A percentile compares a stretch with the other conserved stretches of the same genome.
Evolutionary conservation across 108 stramenopile species (phyloP).

Genomic region (Skeletonema potamos): DNA sequence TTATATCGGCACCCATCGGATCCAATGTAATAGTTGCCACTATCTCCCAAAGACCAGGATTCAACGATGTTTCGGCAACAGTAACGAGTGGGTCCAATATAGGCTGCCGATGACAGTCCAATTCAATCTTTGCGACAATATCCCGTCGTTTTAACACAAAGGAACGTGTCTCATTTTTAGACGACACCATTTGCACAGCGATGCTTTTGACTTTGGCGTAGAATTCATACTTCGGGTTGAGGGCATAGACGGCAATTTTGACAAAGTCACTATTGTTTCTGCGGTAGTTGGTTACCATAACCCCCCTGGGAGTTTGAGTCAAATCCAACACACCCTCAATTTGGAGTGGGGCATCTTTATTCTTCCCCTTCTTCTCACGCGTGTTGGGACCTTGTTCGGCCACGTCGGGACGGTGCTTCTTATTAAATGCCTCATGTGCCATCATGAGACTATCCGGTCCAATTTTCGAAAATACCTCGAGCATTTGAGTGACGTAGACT

Average conservation of each 20-base stretch:
- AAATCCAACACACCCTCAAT: slow-evolving; percentile 32
- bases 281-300: slow-evolving; percentile 2
- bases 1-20: slow-evolving; percentile 12
- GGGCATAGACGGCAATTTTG: slow-evolving; percentile 10
- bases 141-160: slow-evolving; percentile 13
- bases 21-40: slow-evolving; percentile 11
- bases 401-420: slow-evolving; percentile 18
- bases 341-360: slow-evolving; percentile 6
- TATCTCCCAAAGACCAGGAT: slow-evolving; percentile 30
- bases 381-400: neutral
- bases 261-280: neutral
- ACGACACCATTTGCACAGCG: slow-evolving; percentile 4
- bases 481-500: slow-evolving; percentile 29
- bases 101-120: slow-evolving; percentile 6
- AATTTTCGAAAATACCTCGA: slow-evolving; percentile 5
- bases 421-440: slow-evolving; percentile 25
- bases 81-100: neutral
- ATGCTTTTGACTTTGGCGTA: slow-evolving; percentile 29
- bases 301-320: slow-evolving; percentile 21
- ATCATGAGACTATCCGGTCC: neutral
- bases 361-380: neutral
- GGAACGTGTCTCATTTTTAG: neutral
- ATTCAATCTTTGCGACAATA: slow-evolving; percentile 15
- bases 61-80: slow-evolving; percentile 13
- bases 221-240: slow-evolving; percentile 33